These are phyloP conservation scores for Hypoxylon rickii DNA, from an alignment of 495 filamentous ascomycete species.

Conservation along the genomic window DNA sequence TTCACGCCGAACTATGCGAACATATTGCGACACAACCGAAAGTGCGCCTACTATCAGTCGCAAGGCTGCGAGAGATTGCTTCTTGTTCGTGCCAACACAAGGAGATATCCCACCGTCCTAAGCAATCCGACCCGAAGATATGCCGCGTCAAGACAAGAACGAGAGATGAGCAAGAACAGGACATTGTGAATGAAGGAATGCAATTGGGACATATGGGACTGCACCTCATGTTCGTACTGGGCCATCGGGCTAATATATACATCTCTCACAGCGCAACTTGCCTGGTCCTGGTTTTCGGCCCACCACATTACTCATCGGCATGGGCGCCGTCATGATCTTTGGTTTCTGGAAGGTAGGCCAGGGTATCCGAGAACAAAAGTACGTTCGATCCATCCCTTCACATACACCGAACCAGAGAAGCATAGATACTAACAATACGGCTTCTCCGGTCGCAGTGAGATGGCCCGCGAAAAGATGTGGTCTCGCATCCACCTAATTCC, in stretches of 20 bases:
- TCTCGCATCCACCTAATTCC: conserved; percentile 89
- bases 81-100: too few relatives aligned
- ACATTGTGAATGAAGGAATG: neutral
- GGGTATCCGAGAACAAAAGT: conserved; percentile 88
- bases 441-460: conserved; percentile 66
- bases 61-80: neutral
- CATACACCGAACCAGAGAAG: neutral
- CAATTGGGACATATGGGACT: neutral
- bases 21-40: neutral
- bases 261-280: conserved; percentile 69
- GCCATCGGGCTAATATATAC: conserved; percentile 6
- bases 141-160: too few relatives aligned
- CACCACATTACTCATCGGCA: conserved; percentile 70
- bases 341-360: conserved; percentile 82
- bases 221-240: neutral
- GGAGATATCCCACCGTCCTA: too few relatives aligned
- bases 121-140: too few relatives aligned
- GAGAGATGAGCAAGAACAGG: neutral
- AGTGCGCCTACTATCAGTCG: neutral
- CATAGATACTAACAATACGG: conserved; percentile 7
- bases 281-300: conserved; percentile 91
- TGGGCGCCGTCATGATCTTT: conserved; percentile 78
- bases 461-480: conserved; percentile 97
- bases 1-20: too few relatives aligned
- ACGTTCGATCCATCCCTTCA: conserved; percentile 41